These are phyloP conservation scores for Rhazya stricta DNA, from an alignment of 257 asterid genomes.

Conservation along the genomic window DNA sequence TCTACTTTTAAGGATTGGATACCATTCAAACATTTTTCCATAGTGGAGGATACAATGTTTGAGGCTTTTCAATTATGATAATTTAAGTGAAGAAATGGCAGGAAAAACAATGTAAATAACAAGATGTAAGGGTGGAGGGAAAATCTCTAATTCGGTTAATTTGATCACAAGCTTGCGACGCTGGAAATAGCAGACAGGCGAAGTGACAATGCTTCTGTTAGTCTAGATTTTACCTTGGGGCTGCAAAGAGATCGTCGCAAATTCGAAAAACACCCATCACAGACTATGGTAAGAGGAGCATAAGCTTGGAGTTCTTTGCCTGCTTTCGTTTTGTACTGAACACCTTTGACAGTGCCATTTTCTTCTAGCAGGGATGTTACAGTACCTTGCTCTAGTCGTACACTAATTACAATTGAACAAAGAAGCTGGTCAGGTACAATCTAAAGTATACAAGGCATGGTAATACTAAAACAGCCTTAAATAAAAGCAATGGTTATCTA, in stretches of 20 bases:
- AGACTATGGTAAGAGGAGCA: constrained; percentile 48
- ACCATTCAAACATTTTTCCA: background rate
- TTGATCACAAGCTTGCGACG: background rate
- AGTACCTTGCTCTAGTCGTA: constrained; percentile 48
- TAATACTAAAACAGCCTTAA: background rate
- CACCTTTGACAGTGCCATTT: constrained; percentile 42
- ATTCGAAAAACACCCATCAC: constrained; percentile 60
- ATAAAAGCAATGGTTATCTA: background rate
- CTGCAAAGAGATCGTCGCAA: constrained; percentile 47
- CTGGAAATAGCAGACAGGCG: background rate
- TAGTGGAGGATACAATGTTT: background rate
- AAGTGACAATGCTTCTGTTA: background rate
- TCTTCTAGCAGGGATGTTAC: constrained; percentile 52
- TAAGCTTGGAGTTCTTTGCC: constrained; percentile 33
- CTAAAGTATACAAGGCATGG: background rate
- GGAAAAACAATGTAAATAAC: background rate
- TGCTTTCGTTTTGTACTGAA: constrained; percentile 37
- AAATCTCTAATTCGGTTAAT: background rate
- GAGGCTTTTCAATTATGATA: background rate
- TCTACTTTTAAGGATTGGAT: background rate
- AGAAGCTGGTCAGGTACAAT: background rate
- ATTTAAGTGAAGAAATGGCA: constrained; percentile 6
- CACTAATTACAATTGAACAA: constrained; percentile 24
- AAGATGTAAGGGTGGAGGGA: background rate
- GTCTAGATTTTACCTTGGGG: constrained; percentile 34